Evolutionary conservation across 2,329 filamentous ascomycete species (phyloP), one percentile per base, ranked within the genome.

Genomic region (Verticillium isaacii): DNA sequence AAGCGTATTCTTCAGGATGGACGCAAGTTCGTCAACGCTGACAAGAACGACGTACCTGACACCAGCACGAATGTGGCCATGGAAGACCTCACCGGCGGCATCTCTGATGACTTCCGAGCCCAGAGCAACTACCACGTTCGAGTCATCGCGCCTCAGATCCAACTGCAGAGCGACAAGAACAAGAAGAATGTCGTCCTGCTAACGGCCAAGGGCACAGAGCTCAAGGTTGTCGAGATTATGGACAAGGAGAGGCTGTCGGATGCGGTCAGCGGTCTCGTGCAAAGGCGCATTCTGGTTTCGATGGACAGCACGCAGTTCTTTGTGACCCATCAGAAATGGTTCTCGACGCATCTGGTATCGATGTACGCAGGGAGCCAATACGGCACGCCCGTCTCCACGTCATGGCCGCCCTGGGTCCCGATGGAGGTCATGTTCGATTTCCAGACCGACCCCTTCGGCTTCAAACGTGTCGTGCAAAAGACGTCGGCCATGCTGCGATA

Each of bases 221-320:
- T 98, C 61, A 98, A 98, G 78, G 91, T 99, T 12, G 86, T 99
- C 23, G 94, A 97, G 67, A 94, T 99, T 69, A 97, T 98, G 65
- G 95, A 99, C 77, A 97, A 96, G 75, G 89, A 93, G 69, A 86
- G 95, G 64, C 86, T 98, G 61, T 93, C 88, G 57, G 95, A 99
- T 73, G 89, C 91, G 68, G 93, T 99, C 69, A 97, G 92, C 70
- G 96, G 95, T 60, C 84, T 99, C 56, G 94, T 99, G 1, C 96
- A 99, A 73, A 90, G 93, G 41, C 90, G 95, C 8, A 97, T 98
- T 78, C 86, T 93, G 32, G 88, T 97, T 65, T 92, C 93, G 67
- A 97, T 98, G 90, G 95, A 99, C 76, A 96, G 94, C 71, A 90
- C 96, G 32, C 95, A 99, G 73, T 97, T 99, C 77, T 99, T 99